Percentiles rank a stretch among this genome's conserved stretches.
phyloP scores from a whole-genome alignment of 2,329 filamentous ascomycete species.

The Tetracladium maxilliforme region DNA sequence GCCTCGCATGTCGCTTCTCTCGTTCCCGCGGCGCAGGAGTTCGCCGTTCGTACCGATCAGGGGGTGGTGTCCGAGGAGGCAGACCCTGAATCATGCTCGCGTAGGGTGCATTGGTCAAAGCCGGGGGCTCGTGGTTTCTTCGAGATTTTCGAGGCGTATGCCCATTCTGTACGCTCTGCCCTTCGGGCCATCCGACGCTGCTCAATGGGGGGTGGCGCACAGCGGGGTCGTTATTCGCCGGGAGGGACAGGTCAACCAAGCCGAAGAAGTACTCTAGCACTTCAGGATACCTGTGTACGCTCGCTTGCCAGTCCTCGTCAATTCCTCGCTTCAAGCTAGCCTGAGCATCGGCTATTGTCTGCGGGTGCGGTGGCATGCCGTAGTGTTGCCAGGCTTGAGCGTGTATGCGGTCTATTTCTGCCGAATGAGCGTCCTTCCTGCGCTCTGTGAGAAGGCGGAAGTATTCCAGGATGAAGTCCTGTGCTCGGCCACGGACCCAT shows the following conservation, averaged over 20 bases:
- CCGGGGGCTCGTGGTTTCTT: no score
- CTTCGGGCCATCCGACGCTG: conserved; percentile 34
- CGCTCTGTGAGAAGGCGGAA: conserved; percentile 46
- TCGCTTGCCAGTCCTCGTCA: conserved; percentile 65
- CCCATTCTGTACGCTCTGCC: conserved; percentile 21
- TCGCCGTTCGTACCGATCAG: no score
- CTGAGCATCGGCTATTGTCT: conserved; percentile 49
- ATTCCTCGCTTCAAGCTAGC: conserved; percentile 56
- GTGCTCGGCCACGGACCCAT: conserved; percentile 51
- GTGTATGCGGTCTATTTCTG: conserved; percentile 39
- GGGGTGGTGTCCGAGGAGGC: no score
- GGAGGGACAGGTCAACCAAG: conserved; percentile 51
- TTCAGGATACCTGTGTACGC: conserved; percentile 64
- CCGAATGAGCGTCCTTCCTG: conserved; percentile 40
- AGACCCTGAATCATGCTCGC: no score
- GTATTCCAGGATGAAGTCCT: conserved; percentile 54
- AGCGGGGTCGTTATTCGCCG: conserved; percentile 41
- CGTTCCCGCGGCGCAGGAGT: no score
- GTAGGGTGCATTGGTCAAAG: no score
- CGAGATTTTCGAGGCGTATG: no score
- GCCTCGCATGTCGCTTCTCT: no score
- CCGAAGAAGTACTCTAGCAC: conserved; percentile 72
- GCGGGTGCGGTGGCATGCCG: conserved; percentile 39
- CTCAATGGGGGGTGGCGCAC: conserved; percentile 47
- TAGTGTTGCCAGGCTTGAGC: conserved; percentile 42